Percentiles rank a stretch among this genome's conserved stretches.
These are phyloP conservation scores for Amanita rubescens DNA, from an alignment of 768 basidiomycete genomes.

Conservation along the genomic window DNA sequence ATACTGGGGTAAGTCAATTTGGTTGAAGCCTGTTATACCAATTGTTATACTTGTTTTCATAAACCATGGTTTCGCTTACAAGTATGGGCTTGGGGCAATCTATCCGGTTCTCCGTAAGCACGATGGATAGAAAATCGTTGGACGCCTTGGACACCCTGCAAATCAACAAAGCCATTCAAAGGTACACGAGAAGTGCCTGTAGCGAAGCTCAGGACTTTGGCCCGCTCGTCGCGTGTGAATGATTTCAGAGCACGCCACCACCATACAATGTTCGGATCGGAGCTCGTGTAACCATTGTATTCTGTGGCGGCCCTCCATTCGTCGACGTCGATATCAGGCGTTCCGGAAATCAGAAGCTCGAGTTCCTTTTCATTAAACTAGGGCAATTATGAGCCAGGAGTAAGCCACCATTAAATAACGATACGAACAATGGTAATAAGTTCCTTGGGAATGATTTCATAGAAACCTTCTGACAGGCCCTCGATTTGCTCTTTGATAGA, in stretches of 20 bases:
- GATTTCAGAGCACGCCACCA: slow-evolving; percentile 99
- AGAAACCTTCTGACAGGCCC: slow-evolving; percentile 83
- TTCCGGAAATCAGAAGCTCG: slow-evolving; percentile 90
- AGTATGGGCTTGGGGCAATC: slow-evolving; percentile 86
- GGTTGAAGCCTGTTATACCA: slow-evolving; percentile 68
- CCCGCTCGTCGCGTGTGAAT: slow-evolving; percentile 93
- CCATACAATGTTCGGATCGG: slow-evolving; percentile 96
- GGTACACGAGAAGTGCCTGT: slow-evolving; percentile 92
- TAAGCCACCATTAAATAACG: slow-evolving; percentile 1
- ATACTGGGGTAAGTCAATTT: slow-evolving; percentile 91
- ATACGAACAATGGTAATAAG: slow-evolving; percentile 80
- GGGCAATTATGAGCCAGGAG: slow-evolving; percentile 6
- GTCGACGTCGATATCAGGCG: slow-evolving; percentile 98
- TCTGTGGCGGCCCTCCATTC: slow-evolving; percentile 94
- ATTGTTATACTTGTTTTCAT: slow-evolving; percentile 11
- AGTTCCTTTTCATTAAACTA: slow-evolving; percentile 95
- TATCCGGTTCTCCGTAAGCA: slow-evolving; percentile 80
- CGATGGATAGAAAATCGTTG: slow-evolving; percentile 95
- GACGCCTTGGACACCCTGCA: slow-evolving; percentile 92
- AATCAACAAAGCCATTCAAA: slow-evolving; percentile 86
- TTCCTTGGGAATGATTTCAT: slow-evolving; percentile 96
- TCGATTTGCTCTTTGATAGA: slow-evolving; percentile 97
- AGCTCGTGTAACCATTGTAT: slow-evolving; percentile 80
- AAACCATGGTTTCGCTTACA: slow-evolving; percentile 41
- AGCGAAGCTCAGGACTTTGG: slow-evolving; percentile 95